Percentiles rank a stretch among this genome's conserved stretches.
Conservation (phyloP, 192 early-diverging fungal species). For the Mortierella claussenii region DNA sequence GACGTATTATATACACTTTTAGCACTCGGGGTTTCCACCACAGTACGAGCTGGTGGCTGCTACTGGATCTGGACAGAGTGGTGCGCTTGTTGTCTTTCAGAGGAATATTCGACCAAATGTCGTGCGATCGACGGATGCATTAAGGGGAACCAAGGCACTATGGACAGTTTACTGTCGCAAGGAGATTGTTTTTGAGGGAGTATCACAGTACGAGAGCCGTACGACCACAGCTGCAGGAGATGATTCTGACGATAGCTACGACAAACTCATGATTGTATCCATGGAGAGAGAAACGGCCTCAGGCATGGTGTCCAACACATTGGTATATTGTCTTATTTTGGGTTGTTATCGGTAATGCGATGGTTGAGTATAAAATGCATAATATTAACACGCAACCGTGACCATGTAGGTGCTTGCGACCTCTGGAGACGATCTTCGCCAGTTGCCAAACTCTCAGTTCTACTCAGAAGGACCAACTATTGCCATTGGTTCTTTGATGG, state of each 20-base stretch:
- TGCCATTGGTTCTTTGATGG: slow-evolving; percentile 76
- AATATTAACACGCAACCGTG: neutral
- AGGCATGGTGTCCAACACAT: slow-evolving; percentile 53
- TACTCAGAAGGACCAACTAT: slow-evolving; percentile 81
- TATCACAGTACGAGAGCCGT: slow-evolving; percentile 48
- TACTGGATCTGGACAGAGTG: slow-evolving; percentile 64
- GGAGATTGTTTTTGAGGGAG: slow-evolving; percentile 56
- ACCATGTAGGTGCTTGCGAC: slow-evolving; percentile 74
- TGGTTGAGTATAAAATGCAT: no score
- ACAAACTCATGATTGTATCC: slow-evolving; percentile 72
- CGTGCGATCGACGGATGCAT: slow-evolving; percentile 54
- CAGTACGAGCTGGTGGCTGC: slow-evolving; percentile 63
- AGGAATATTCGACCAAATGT: slow-evolving; percentile 61
- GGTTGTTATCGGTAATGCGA: no score
- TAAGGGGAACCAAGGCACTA: slow-evolving; percentile 65
- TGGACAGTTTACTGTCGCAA: slow-evolving; percentile 77
- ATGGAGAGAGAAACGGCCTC: slow-evolving; percentile 42
- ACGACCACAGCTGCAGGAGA: slow-evolving; percentile 7
- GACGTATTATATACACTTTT: neutral
- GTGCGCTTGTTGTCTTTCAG: slow-evolving; percentile 63
- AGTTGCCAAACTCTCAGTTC: slow-evolving; percentile 82
- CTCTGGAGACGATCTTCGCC: slow-evolving; percentile 81
- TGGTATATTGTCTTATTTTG: slow-evolving; percentile 61
- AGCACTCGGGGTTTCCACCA: slow-evolving; percentile 43
- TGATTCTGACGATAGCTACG: slow-evolving; percentile 54